A percentile compares a stretch with the other conserved stretches of the same genome.
These are phyloP conservation scores for Brettanomyces bruxellensis DNA, from an alignment of 805 yeast species.

Conservation along the genomic window DNA sequence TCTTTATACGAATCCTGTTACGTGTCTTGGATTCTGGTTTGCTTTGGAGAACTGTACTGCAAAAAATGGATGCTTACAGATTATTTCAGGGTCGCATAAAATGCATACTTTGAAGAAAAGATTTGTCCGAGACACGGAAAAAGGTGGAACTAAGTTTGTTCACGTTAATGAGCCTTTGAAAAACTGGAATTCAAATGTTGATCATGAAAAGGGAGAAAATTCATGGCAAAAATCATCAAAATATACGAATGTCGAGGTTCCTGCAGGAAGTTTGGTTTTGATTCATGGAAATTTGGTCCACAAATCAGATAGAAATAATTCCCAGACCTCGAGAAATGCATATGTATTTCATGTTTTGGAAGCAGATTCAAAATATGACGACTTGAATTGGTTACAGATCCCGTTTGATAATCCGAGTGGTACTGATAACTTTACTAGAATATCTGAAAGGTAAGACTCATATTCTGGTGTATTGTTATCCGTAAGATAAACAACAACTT, in stretches of 20 bases:
- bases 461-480: too few relatives aligned
- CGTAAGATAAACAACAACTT: too few relatives aligned
- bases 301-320: conserved; percentile 53
- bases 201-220: conserved; percentile 15
- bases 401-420: conserved; percentile 48
- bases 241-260: conserved; percentile 48
- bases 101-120: conserved; percentile 46
- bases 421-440: conserved; percentile 48
- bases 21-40: conserved; percentile 75
- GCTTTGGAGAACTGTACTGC: conserved; percentile 67
- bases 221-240: conserved; percentile 27
- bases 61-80: conserved; percentile 61
- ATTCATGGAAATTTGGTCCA: conserved; percentile 68
- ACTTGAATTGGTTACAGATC: conserved; percentile 67
- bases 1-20: conserved; percentile 59
- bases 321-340: conserved; percentile 55
- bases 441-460: conserved; percentile 11
- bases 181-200: conserved; percentile 14
- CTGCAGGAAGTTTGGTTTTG: conserved; percentile 63
- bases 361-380: conserved; percentile 53
- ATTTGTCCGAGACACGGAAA: conserved; percentile 46
- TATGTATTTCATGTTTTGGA: conserved; percentile 78
- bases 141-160: conserved; percentile 51
- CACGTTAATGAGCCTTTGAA: conserved; percentile 12
- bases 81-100: conserved; percentile 64